Evolutionary conservation across 495 filamentous ascomycete genomes (phyloP).

Genomic region (Tetracladium marchalianum): DNA sequence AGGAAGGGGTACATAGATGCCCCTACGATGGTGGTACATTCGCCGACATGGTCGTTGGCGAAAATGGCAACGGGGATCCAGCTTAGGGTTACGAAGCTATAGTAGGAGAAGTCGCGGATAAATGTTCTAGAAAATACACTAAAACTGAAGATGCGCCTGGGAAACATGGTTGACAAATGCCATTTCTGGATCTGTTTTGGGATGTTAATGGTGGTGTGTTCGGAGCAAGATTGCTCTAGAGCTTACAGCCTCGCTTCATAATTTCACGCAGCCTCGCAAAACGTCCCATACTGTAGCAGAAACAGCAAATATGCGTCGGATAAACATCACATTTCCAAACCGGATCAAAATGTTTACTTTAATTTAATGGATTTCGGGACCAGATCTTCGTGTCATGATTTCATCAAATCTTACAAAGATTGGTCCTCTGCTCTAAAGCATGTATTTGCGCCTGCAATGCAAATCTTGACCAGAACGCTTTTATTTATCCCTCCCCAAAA

Average conservation of each 20-base stretch:
- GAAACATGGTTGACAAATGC: slow-evolving; percentile 8
- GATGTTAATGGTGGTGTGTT: background rate
- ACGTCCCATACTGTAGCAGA: too few relatives aligned
- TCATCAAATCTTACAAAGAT: too few relatives aligned
- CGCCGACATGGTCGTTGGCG: slow-evolving; percentile 52
- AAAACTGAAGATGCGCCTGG: slow-evolving; percentile 4
- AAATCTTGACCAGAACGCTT: slow-evolving; percentile 15
- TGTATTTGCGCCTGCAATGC: slow-evolving; percentile 18
- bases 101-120: slow-evolving; percentile 28
- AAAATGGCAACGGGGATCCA: slow-evolving; percentile 55
- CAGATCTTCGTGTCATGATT: too few relatives aligned
- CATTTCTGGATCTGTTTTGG: background rate
- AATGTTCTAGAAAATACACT: slow-evolving; percentile 3
- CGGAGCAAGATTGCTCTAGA: too few relatives aligned
- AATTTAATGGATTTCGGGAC: too few relatives aligned
- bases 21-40: slow-evolving; percentile 54
- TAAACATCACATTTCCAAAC: too few relatives aligned
- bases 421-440: too few relatives aligned
- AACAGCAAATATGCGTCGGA: too few relatives aligned
- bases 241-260: too few relatives aligned
- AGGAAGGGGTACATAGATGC: slow-evolving; percentile 71
- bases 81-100: slow-evolving; percentile 44
- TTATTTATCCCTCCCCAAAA: slow-evolving; percentile 8
- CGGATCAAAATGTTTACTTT: too few relatives aligned
- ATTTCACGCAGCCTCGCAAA: too few relatives aligned